A percentile compares a stretch with the other conserved stretches of the same genome.
Conservation (phyloP, 768 basidiomycete genomes). For the Tylopilus vinaceipallidus region DNA sequence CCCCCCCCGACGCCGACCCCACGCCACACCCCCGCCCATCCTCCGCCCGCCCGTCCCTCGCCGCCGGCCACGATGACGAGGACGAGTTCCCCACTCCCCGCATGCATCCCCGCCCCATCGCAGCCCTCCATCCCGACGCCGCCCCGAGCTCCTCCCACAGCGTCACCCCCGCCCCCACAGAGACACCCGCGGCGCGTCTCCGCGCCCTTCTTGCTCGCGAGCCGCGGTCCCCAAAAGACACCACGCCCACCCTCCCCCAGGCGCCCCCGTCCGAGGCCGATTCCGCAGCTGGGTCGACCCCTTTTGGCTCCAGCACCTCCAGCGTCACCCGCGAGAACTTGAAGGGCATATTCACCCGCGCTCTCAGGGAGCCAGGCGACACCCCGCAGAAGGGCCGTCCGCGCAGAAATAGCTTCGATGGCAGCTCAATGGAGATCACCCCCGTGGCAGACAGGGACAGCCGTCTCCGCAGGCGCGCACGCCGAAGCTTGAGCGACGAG, state of each 20-base stretch:
- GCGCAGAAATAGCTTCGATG: slow-evolving; percentile 59
- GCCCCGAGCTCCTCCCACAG: slow-evolving; percentile 4
- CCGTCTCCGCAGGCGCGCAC: slow-evolving; percentile 46
- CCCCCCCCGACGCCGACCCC: too few species aligned
- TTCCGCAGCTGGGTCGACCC: slow-evolving; percentile 11
- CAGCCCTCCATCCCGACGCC: slow-evolving; percentile 9
- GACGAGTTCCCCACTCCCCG: slow-evolving; percentile 33
- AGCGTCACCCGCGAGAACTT: slow-evolving; percentile 58
- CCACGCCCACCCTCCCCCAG: slow-evolving; percentile 26
- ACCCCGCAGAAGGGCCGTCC: slow-evolving; percentile 55
- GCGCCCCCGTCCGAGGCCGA: slow-evolving; percentile 29
- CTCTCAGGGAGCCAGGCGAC: slow-evolving; percentile 59
- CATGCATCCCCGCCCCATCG: slow-evolving; percentile 21
- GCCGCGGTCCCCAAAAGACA: slow-evolving; percentile 37
- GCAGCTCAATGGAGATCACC: slow-evolving; percentile 57
- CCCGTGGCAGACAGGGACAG: slow-evolving; percentile 44
- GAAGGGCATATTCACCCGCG: slow-evolving; percentile 64
- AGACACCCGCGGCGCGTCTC: slow-evolving; percentile 59
- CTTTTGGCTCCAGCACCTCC: slow-evolving; percentile 32
- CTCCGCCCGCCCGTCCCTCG: slow-evolving; percentile 12
- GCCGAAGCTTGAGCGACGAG: slow-evolving; percentile 66
- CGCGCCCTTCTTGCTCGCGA: slow-evolving; percentile 59
- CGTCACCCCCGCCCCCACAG: slow-evolving; percentile 21
- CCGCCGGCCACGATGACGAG: slow-evolving; percentile 23
- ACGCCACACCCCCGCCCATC: slow-evolving; percentile 24